phyloP scores from a whole-genome alignment of 1,139 yeast species.

The Saccharomyces hybrid region DNA sequence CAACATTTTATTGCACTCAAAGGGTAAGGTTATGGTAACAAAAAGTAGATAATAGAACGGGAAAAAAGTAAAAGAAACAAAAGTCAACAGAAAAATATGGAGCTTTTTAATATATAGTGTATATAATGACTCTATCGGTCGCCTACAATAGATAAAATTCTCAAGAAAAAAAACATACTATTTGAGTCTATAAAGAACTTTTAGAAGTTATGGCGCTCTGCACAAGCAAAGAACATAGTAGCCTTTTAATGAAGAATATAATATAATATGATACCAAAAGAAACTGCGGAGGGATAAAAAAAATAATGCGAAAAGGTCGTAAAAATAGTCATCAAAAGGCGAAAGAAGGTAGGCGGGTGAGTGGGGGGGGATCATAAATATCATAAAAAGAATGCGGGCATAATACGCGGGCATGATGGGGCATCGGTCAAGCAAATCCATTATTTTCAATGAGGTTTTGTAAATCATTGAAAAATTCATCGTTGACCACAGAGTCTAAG shows the following conservation, averaged over 20 bases:
- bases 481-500: slow-evolving; percentile 8
- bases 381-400: background rate
- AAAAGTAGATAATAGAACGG: background rate
- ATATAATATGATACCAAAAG: background rate
- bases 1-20: too few species aligned
- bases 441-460: slow-evolving; percentile 7
- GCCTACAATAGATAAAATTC: background rate
- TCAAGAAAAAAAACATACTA: background rate
- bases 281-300: background rate
- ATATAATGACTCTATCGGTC: background rate
- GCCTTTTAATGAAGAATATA: background rate
- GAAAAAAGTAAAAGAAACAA: background rate
- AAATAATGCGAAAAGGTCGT: background rate
- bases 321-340: background rate
- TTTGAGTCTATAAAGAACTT: background rate
- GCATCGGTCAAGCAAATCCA: background rate
- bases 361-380: background rate
- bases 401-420: background rate
- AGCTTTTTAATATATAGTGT: background rate
- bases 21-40: background rate
- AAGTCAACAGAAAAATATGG: background rate
- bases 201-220: background rate
- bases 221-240: background rate
- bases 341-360: background rate
- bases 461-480: slow-evolving; percentile 10